Base-by-base conservation (phyloP, 2,329 filamentous ascomycete species). In the Thelonectria olida region DNA sequence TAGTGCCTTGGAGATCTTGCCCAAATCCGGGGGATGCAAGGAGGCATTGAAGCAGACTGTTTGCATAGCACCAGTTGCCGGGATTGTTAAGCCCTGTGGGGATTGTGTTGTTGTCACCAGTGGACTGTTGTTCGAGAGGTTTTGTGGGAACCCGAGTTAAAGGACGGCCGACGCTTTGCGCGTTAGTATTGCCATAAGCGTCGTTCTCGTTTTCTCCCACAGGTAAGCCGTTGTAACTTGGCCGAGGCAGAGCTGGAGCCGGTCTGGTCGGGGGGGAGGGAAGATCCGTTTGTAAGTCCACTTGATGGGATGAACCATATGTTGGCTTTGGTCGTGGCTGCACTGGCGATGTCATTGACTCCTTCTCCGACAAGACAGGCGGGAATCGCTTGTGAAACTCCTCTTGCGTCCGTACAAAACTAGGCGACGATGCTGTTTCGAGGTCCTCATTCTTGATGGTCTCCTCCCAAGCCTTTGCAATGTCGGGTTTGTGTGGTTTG, bases 31-130 rank as follows among this genome's bases (percentile, higher is more conserved):
- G 73, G 1, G 93, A 95, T 2, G 89, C 90, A 60, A 92, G 91
- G 17, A 97, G 80, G 62, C 91, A 91, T 76, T 98, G 95, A 23
- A 98, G 82, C 0, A 90, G 90, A n/a, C 92, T 90, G 76, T 97
- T 97, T 82, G 96, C 93, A 73, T 97, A 97, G 75, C 95, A 97
- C 66, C 91, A 94, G 47, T 91, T 90, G 1, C 88, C 87, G 39
- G 93, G 92, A 69, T 97, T 97, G 60, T 88, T 80, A 12, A 97
- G 83, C 0, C 95, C 94, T 10, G 92, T 79, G 38, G 74, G 74
- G 38, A 68, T 61, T 36, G 63, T 74, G 25, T 62, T 47, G 25
- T 44, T 63, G 41, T 75, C 70, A 5, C 67, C 65, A 7, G 67
- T 91, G 85, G 68, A 88, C 81, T 75, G 81, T 45, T 72, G 81